A percentile compares a stretch with the other conserved stretches of the same genome.
Evolutionary conservation across 2,329 filamentous ascomycete genomes (phyloP).

Genomic region (Aspergillus novofumigatus): DNA sequence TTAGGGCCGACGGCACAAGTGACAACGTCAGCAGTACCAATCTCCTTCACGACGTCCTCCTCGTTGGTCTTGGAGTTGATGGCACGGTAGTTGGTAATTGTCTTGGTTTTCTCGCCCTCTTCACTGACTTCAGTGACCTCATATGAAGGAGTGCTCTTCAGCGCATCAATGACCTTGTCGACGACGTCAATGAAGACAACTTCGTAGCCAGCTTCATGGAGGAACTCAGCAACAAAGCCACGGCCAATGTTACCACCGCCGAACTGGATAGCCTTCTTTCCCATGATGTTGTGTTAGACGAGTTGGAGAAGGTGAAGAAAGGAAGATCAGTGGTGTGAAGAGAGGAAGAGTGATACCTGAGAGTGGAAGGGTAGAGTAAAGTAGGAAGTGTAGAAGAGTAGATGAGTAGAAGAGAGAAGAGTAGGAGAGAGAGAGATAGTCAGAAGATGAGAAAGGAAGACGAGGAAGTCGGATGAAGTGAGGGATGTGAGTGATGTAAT

Average conservation of each 20-base stretch:
- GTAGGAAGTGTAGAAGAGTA: background rate
- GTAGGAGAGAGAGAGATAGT: background rate
- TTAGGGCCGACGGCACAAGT: slow-evolving; percentile 97
- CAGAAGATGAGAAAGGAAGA: background rate
- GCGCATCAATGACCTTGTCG: slow-evolving; percentile 71
- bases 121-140: slow-evolving; percentile 88
- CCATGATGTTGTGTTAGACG: slow-evolving; percentile 26
- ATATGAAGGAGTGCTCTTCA: slow-evolving; percentile 75
- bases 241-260: slow-evolving; percentile 83
- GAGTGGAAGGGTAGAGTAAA: background rate
- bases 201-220: slow-evolving; percentile 91
- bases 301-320: slow-evolving; percentile 4
- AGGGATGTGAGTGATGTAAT: background rate
- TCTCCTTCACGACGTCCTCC: slow-evolving; percentile 75
- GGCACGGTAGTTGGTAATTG: slow-evolving; percentile 91
- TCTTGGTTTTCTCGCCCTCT: slow-evolving; percentile 74
- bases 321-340: slow-evolving; percentile 6
- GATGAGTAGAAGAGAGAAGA: background rate
- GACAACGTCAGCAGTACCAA: slow-evolving; percentile 80
- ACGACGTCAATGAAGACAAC: slow-evolving; percentile 96
- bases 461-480: background rate
- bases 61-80: slow-evolving; percentile 91
- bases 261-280: slow-evolving; percentile 75
- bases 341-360: slow-evolving; percentile 1
- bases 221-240: slow-evolving; percentile 84